Percentiles rank a stretch among this genome's conserved stretches.
Evolutionary conservation across 257 asterid genomes (phyloP).

Genomic region (Thymus mandschuricus): DNA sequence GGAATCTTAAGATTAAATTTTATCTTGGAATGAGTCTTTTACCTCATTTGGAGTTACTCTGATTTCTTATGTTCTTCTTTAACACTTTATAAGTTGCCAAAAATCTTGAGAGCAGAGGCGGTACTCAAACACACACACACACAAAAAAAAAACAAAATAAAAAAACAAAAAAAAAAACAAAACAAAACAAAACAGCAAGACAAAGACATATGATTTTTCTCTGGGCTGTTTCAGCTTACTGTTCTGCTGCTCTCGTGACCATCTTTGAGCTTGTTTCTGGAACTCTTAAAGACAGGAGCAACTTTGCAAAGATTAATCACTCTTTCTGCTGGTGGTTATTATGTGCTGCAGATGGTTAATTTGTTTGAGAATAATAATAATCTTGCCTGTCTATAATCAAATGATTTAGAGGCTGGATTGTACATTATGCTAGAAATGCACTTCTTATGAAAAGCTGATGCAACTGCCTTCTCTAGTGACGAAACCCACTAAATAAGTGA

Average conservation of each 20-base stretch:
- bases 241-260: neutral
- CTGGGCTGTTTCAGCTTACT: neutral
- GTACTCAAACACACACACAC: neutral
- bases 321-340: neutral
- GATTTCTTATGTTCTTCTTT: constrained; percentile 13
- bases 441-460: constrained; percentile 6
- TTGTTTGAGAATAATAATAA: neutral
- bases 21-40: constrained; percentile 19
- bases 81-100: neutral
- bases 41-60: neutral
- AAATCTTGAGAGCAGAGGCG: neutral
- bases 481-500: constrained; percentile 4
- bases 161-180: too few relatives aligned
- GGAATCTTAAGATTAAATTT: constrained; percentile 2
- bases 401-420: constrained; percentile 10
- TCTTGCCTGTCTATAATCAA: neutral
- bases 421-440: constrained; percentile 1
- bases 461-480: constrained; percentile 3
- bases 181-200: neutral
- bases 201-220: neutral
- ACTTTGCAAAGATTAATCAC: neutral
- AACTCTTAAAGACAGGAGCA: constrained; percentile 1
- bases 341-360: neutral
- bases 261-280: constrained; percentile 22
- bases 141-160: too few relatives aligned